Evolutionary conservation across 2,329 filamentous ascomycete species (phyloP), one percentile per base, ranked within the genome.

Genomic region (Fusarium anthophilum): DNA sequence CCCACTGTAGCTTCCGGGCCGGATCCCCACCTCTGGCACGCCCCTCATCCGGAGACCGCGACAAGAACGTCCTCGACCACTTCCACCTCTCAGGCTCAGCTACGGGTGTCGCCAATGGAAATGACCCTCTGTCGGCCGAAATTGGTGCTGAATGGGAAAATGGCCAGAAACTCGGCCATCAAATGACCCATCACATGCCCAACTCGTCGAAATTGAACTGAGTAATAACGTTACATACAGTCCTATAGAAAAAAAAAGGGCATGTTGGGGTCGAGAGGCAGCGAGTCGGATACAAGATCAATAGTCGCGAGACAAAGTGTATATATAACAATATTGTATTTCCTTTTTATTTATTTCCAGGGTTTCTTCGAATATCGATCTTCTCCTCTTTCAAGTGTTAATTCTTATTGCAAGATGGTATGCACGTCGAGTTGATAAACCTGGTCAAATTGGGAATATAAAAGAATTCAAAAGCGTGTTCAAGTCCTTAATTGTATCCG

Each of bases 281-380:
- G 55, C 41, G 20, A 54, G n/a, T 58, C 50, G 35, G 39, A 39
- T 18, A 30, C 20, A 47, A 56, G 44, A 41, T 30, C 22, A 32
- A 39, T 14, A 39, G 66, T 70, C 67, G 66, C 66, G 38, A 70
- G 67, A 54, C 66, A 28, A 41, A 28, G 11, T 20, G 15, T 41
- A 20, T 28, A 57, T 45, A 20, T 28, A 57, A 4, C 20, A 47
- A 37, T 30, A 35, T 32, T n/a, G 4, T 35, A 30, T 39, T 65
- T 54, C 18, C 8, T 13, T 24, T 45, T 41, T 30, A 8, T 63
- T 56, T 22, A n/a, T 50, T 32, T 14, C 15, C 18, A 20, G 5
- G 30, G 4, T 35, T 63, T 39, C 10, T 13, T 15, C 28, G 39
- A 3, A 9, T 30, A 30, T 35, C n/a, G 15, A 9, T 24, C 22